Evolutionary conservation across 139 green algal genomes (phyloP), one percentile per base, ranked within the genome.

Genomic region (Tetratostichococcus sp.): DNA sequence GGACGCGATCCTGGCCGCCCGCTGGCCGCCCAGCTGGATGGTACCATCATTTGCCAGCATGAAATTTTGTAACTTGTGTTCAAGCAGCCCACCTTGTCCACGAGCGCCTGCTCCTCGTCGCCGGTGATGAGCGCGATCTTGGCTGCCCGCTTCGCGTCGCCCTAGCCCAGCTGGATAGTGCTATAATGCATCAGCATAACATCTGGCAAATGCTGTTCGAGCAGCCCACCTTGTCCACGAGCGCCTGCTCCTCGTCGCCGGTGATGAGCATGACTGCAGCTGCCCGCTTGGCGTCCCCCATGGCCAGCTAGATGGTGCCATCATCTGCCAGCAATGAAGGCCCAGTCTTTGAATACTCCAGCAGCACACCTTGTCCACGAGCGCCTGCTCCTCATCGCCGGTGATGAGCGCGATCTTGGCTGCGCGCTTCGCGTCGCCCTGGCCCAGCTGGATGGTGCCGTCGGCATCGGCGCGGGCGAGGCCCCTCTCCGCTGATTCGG

Each of bases 361-460:
- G 17, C 11, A 17, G 58, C 25, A 16, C 31, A 89, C 81, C 74
- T 84, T 80, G 67, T 86, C 83, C 69, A 88, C 80, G 69, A 84
- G 93, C 4, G 82, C 70, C 35, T 71, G 28, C 79, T 94, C 90
- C 68, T 91, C 86, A 6, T 92, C 79, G 1, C 90, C 90, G 65
- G 90, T 83, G 58, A 92, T 76, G 32, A 84, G 43, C 4, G 33
- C 57, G 70, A 93, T 39, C 0, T 17, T 28, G 16, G 86, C 88
- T 17, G 69, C 70, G 50, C 84, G 74, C 39, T 50, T 50, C 8
- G 39, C 39, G 39, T 50, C 39, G 8, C 39, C 39, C 28, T 77
- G 78, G 3, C 79, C 86, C 22, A 93, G 80, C 23, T 75, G 77
- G 22, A 76, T 57, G 42, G 82, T 82, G 35, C 83, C 80, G 0